Evolutionary conservation across 306 rosid genomes (phyloP), one percentile per base, ranked within the genome.

Genomic region (Sindora glabra): DNA sequence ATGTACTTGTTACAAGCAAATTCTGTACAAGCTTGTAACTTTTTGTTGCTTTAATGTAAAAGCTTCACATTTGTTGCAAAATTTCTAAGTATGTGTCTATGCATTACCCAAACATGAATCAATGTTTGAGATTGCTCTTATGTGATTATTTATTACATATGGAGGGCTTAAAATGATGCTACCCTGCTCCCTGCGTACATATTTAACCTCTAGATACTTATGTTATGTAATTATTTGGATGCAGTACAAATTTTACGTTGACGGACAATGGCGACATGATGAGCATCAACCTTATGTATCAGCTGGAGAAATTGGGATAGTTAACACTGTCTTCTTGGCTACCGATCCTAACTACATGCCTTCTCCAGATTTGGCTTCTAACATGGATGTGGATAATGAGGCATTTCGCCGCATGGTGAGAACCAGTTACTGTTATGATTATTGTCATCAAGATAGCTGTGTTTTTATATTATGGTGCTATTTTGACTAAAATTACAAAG

Each of bases 191-290:
- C n/a, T 46, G 50, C 55, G 57, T 44, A 51, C 39, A 46, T 39
- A 25, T 58, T 64, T 48, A 49, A 44, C 36, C 24, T 29, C 56
- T 74, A 23, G 65, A 53, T 64, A 29, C 51, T 46, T 32, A 68
- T 73, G 72, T 73, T 49, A 52, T 60, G 19, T 53, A 21, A 27
- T 63, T 56, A 65, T 68, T 62, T 63, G 46, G 18, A 55, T 84
- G 92, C 97, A 94, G 99, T 94, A 79, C 83, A 94, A 94, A 68
- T 94, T 94, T 79, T 94, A 37, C 75, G 97, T 94, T 67, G 99
- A 94, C 79, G 96, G 95, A 65, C 90, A 84, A 69, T 94, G 99
- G 99, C 80, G 85, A 57, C 86, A 94, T 42, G 99, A 89, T 46
- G 97, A 89, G 67, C 92, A 80, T 74, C 95, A 84, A 48, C 83